Base-by-base conservation (phyloP, 495 filamentous ascomycete species). In the Lichenothelia convexa region DNA sequence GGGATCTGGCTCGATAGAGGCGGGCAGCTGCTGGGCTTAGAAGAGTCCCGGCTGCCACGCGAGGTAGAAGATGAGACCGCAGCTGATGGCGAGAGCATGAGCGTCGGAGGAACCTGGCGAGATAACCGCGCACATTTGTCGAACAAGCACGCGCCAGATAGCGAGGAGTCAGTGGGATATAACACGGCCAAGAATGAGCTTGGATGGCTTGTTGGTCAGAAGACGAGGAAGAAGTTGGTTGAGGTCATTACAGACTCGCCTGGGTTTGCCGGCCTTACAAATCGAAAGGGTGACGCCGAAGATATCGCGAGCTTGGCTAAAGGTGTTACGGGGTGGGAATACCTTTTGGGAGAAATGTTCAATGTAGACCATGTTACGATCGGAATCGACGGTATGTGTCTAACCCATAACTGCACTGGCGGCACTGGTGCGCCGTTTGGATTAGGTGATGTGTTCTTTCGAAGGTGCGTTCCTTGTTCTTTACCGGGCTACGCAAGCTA, bases 271-370 rank as follows among this genome's bases (percentile, higher is more conserved):
- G 19, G 36, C 2, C 17, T 36, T 8, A 41, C 44, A 21, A 34
- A 36, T 18, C n/a, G n/a, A n/a, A n/a, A n/a, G n/a, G n/a, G n/a
- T n/a, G n/a, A 38, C 20, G 7, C 15, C 35, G 33, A 27, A 38
- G 37, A 19, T 38, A 31, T 20, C 48, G 53, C 29, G 47, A 29
- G 24, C 24, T 41, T 60, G 30, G 44, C 59, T 2, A 43, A 42
- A 34, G 57, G 57, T 21, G 54, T 60, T 13, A 56, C 50, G 40
- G 55, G 55, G 7, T 61, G 57, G 58, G 55, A 60, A 26, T 60
- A 58, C 38, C 27, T 61, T 18, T 33, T 61, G 0, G 58, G 58
- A 15, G 58, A 61, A 38, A 54, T 59, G 57, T 61, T 61, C 32
- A 40, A 42, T 8, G 51, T 38, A 3, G 57, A 61, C 36, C 58